Conservation (phyloP, 108 stramenopile species). For the Pseudonitzschia pungens region DNA sequence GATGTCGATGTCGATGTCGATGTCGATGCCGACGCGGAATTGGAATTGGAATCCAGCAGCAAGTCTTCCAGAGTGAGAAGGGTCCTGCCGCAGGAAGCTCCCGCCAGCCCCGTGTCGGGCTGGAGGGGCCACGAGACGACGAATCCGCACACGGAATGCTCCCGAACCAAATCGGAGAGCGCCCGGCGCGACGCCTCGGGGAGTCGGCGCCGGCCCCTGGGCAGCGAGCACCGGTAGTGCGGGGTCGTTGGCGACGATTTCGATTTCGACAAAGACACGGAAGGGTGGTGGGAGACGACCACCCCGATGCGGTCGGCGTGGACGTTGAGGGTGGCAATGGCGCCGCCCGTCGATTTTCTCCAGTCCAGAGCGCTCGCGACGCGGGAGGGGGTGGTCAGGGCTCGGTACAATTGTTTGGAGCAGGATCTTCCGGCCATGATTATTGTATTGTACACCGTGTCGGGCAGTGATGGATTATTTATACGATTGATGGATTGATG, state of each 20-base stretch:
- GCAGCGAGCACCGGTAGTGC: conserved; percentile 5
- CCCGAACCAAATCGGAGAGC: conserved; percentile 24
- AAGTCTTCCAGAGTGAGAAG: conserved; percentile 37
- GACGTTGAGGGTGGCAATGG: conserved; percentile 32
- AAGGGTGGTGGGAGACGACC: conserved; percentile 34
- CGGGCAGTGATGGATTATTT: too few relatives aligned
- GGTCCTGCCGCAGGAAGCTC: conserved; percentile 39
- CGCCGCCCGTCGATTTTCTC: conserved; percentile 23
- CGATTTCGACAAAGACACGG: neutral
- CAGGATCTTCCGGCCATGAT: neutral
- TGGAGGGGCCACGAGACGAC: conserved; percentile 46
- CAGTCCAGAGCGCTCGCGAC: conserved; percentile 42
- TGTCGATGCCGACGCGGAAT: neutral
- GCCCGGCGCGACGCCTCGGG: conserved; percentile 2
- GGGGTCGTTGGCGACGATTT: neutral
- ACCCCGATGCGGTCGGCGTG: conserved; percentile 36
- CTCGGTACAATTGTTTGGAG: conserved; percentile 19
- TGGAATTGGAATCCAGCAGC: neutral
- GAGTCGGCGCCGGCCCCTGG: conserved; percentile 6
- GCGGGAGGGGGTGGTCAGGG: conserved; percentile 34
- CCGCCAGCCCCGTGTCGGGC: conserved; percentile 33
- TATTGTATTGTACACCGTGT: too few relatives aligned
- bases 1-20: neutral
- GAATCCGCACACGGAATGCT: conserved; percentile 41
- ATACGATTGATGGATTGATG: too few relatives aligned